Percentiles rank a stretch among this genome's conserved stretches.
Conservation (phyloP, 2,329 filamentous ascomycete genomes). For the Monosporascus sp. region DNA sequence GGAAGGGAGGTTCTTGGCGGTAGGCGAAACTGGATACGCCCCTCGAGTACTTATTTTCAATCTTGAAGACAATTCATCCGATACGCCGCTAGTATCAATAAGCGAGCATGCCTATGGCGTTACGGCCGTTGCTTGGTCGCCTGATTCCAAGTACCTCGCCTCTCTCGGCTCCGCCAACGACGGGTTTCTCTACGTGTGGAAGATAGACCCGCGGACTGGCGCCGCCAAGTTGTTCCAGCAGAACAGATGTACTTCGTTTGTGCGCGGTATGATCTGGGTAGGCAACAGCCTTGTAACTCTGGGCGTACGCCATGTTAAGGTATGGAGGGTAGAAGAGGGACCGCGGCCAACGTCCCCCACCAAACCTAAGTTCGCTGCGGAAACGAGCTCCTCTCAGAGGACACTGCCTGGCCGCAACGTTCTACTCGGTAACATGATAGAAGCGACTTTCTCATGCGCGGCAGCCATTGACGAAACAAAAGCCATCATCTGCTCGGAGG, state of each 20-base stretch:
- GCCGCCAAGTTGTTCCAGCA: slow-evolving; percentile 75
- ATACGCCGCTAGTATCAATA: slow-evolving; percentile 77
- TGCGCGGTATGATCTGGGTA: slow-evolving; percentile 88
- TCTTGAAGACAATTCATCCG: slow-evolving; percentile 71
- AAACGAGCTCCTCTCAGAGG: slow-evolving; percentile 47
- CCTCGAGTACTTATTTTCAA: slow-evolving; percentile 89
- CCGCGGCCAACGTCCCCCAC: slow-evolving; percentile 51
- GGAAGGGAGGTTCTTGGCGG: slow-evolving; percentile 80
- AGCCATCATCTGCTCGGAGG: slow-evolving; percentile 80
- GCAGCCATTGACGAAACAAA: slow-evolving; percentile 65
- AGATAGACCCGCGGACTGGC: slow-evolving; percentile 75
- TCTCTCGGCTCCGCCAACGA: slow-evolving; percentile 87
- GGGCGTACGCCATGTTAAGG: slow-evolving; percentile 86
- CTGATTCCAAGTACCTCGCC: slow-evolving; percentile 79
- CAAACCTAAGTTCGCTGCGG: slow-evolving; percentile 52
- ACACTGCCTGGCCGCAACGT: slow-evolving; percentile 84
- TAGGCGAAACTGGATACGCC: slow-evolving; percentile 93
- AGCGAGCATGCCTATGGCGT: slow-evolving; percentile 90
- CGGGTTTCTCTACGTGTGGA: slow-evolving; percentile 90
- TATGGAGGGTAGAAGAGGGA: slow-evolving; percentile 78
- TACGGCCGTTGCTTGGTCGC: slow-evolving; percentile 81
- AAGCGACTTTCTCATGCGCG: slow-evolving; percentile 78
- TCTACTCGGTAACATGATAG: slow-evolving; percentile 72
- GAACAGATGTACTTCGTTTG: slow-evolving; percentile 82
- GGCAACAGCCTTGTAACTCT: slow-evolving; percentile 78